A percentile compares a stretch with the other conserved stretches of the same genome.
Evolutionary conservation across 108 stramenopile species (phyloP).

Genomic region (Pseudonitzschia delicatissima): DNA sequence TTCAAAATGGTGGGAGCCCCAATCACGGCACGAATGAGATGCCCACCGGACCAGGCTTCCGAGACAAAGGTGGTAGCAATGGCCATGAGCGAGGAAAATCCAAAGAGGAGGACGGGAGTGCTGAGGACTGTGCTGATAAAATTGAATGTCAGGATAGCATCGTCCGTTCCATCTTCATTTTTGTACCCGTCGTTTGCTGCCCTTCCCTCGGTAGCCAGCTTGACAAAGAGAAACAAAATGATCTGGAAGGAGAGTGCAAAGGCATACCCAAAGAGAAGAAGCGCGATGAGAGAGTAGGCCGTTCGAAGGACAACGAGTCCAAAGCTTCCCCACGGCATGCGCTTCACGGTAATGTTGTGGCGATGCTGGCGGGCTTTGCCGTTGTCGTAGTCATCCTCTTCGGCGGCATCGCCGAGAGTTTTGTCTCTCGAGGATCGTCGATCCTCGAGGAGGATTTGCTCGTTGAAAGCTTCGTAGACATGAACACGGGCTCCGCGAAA

Average conservation of each 20-base stretch:
- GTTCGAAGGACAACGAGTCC: conserved; percentile 39
- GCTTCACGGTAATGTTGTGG: conserved; percentile 46
- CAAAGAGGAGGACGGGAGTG: conserved; percentile 41
- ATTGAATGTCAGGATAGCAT: background rate
- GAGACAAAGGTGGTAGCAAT: conserved; percentile 53
- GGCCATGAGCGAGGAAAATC: conserved; percentile 51
- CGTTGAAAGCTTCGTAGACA: conserved; percentile 42
- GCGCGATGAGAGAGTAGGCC: conserved; percentile 50
- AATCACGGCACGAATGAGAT: conserved; percentile 34
- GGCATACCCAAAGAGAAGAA: conserved; percentile 53
- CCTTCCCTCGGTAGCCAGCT: conserved; percentile 39
- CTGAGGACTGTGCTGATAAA: conserved; percentile 3
- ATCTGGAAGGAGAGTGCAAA: conserved; percentile 68
- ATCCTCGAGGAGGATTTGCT: conserved; percentile 52
- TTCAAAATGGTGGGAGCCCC: conserved; percentile 8
- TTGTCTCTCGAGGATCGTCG: conserved; percentile 7
- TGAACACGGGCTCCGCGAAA: conserved; percentile 37
- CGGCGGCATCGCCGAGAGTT: background rate
- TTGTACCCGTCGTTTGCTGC: conserved; percentile 1
- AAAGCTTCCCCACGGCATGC: conserved; percentile 25
- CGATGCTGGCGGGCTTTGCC: conserved; percentile 5
- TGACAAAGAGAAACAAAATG: conserved; percentile 51
- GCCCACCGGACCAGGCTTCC: conserved; percentile 50
- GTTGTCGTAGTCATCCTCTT: background rate
- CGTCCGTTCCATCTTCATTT: background rate